Conservation (phyloP, 495 filamentous ascomycete species). For the Neurospora africana region DNA sequence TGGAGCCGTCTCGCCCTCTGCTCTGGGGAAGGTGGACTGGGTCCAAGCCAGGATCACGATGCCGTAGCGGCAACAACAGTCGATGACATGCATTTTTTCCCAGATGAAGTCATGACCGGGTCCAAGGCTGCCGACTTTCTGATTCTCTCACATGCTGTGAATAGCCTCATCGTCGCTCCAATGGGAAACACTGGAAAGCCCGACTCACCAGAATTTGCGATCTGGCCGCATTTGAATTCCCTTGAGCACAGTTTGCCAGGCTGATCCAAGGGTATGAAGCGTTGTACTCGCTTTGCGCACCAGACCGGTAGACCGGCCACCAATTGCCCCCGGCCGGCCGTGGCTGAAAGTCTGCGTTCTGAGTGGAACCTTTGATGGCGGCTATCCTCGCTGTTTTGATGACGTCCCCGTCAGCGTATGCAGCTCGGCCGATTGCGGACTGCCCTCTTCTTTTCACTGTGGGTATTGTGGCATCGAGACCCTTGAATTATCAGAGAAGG, state of each 20-base stretch:
- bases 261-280: not conserved
- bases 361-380: not conserved
- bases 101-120: not conserved
- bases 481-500: not conserved
- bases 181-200: not conserved
- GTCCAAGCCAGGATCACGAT: not conserved
- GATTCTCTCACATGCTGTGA: not conserved
- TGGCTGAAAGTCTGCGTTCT: not conserved
- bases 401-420: not conserved
- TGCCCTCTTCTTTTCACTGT: not conserved
- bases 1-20: not conserved
- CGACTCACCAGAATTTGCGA: not conserved
- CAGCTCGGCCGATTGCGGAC: not conserved
- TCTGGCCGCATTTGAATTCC: not conserved
- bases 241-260: not conserved
- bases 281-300: not conserved
- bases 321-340: not conserved
- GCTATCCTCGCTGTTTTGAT: not conserved
- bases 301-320: not conserved
- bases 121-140: not conserved
- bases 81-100: not conserved
- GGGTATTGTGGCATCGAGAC: not conserved
- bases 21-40: not conserved
- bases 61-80: not conserved
- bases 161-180: constrained; percentile 6